Percentiles rank a stretch among this genome's conserved stretches.
phyloP scores from a whole-genome alignment of 2,329 filamentous ascomycete genomes.

The Diaporthe velutina region DNA sequence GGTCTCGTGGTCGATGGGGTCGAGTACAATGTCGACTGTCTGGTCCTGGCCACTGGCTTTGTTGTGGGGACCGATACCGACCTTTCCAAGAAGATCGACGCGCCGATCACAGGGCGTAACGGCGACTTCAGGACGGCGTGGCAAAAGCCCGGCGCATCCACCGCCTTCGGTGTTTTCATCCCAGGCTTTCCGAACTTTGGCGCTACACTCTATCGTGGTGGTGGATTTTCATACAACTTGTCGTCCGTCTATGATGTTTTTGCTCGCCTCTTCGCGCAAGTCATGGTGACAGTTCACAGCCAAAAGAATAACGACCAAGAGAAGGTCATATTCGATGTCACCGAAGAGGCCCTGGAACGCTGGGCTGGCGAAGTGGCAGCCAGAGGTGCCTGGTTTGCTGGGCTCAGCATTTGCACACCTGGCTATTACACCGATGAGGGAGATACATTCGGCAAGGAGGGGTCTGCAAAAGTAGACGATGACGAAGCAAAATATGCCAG shows the following conservation, averaged over 20 bases:
- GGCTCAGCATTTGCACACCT: background rate
- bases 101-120: background rate
- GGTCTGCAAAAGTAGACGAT: background rate
- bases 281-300: background rate
- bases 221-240: background rate
- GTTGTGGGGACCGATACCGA: background rate
- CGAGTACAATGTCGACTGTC: conserved; percentile 52
- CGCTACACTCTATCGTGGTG: background rate
- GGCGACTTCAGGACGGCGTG: too few species aligned
- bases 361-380: background rate
- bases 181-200: conserved; percentile 2
- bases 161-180: too few species aligned
- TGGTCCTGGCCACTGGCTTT: background rate
- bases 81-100: background rate
- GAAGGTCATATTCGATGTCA: background rate
- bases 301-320: background rate
- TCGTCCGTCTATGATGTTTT: background rate
- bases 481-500: background rate
- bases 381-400: background rate
- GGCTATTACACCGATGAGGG: background rate
- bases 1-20: conserved; percentile 56
- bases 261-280: background rate
- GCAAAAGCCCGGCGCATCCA: background rate
- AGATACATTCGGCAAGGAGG: background rate
- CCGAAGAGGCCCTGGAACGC: background rate